Evolutionary conservation across 1,139 yeast species (phyloP).

Genomic region (Chernovozyma sophiae-reginae): DNA sequence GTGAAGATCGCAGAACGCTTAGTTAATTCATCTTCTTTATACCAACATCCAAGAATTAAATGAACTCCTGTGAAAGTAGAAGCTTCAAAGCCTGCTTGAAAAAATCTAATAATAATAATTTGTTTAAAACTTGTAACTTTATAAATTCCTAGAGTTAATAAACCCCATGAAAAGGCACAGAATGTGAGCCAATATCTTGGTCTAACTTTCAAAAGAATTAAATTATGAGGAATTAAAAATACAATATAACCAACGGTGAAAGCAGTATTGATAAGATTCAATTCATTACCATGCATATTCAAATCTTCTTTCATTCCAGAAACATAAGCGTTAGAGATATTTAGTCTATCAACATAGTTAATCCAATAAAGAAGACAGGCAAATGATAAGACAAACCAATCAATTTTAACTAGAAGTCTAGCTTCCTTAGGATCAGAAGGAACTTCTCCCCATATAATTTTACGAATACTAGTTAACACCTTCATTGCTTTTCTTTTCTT

Average conservation of each 20-base stretch:
- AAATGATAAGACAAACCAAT: slow-evolving; percentile 53
- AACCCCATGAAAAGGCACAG: slow-evolving; percentile 54
- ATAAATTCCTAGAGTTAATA: slow-evolving; percentile 49
- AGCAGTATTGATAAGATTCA: slow-evolving; percentile 48
- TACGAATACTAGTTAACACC: background rate
- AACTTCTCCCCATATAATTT: slow-evolving; percentile 35
- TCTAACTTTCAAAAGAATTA: slow-evolving; percentile 45
- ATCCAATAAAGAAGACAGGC: slow-evolving; percentile 55
- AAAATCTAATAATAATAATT: slow-evolving; percentile 49
- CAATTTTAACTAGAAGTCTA: slow-evolving; percentile 44
- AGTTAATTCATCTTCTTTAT: slow-evolving; percentile 45
- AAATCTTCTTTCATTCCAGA: slow-evolving; percentile 57
- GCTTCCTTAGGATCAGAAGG: slow-evolving; percentile 37
- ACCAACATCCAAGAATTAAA: slow-evolving; percentile 51
- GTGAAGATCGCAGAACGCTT: slow-evolving; percentile 22
- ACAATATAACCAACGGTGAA: slow-evolving; percentile 59
- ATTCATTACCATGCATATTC: slow-evolving; percentile 44
- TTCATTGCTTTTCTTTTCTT: slow-evolving; percentile 1
- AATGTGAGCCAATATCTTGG: slow-evolving; percentile 55
- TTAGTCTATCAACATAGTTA: slow-evolving; percentile 43
- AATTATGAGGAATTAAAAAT: slow-evolving; percentile 55
- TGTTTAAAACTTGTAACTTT: slow-evolving; percentile 40
- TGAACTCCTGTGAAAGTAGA: slow-evolving; percentile 54
- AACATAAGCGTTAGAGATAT: slow-evolving; percentile 55
- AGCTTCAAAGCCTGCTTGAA: slow-evolving; percentile 53